Evolutionary conservation across 495 filamentous ascomycete species (phyloP).

Genomic region (Talaromyces borbonicus): DNA sequence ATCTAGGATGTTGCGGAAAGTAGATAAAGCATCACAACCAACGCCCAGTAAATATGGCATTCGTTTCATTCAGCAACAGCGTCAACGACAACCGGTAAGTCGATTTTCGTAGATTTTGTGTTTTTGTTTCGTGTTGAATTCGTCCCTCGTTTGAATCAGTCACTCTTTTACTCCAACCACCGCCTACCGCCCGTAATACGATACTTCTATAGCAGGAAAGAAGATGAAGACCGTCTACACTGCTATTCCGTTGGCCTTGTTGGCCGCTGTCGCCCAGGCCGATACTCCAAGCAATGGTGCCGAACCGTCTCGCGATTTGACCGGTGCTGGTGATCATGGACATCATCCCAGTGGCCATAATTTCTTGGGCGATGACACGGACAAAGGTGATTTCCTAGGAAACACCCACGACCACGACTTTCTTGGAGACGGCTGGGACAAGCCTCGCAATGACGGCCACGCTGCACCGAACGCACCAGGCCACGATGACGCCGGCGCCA

Average conservation of each 20-base stretch:
- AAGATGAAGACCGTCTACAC: constrained; percentile 33
- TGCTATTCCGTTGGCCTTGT: constrained; percentile 30
- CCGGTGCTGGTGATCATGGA: not conserved
- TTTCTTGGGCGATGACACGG: constrained; percentile 4
- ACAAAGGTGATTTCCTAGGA: constrained; percentile 1
- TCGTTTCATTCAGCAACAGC: constrained; percentile 5
- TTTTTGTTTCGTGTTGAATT: constrained; percentile 4
- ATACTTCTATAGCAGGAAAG: constrained; percentile 10
- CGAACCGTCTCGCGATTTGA: constrained; percentile 1
- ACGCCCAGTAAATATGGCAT: not conserved
- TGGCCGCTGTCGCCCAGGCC: constrained; percentile 27
- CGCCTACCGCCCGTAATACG: not conserved
- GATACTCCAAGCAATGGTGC: constrained; percentile 15
- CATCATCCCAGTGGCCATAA: not conserved
- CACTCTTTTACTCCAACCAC: constrained; percentile 19
- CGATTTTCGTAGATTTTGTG: constrained; percentile 6
- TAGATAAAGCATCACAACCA: constrained; percentile 2
- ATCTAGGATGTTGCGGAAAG: not conserved
- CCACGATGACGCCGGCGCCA: not conserved
- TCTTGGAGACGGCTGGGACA: not conserved
- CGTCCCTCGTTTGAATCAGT: constrained; percentile 11
- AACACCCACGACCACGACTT: constrained; percentile 3
- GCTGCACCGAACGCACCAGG: not conserved
- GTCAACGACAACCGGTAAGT: constrained; percentile 6
- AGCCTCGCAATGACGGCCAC: not conserved